phyloP scores from a whole-genome alignment of 331 rosid species.

The Malus hybrid region DNA sequence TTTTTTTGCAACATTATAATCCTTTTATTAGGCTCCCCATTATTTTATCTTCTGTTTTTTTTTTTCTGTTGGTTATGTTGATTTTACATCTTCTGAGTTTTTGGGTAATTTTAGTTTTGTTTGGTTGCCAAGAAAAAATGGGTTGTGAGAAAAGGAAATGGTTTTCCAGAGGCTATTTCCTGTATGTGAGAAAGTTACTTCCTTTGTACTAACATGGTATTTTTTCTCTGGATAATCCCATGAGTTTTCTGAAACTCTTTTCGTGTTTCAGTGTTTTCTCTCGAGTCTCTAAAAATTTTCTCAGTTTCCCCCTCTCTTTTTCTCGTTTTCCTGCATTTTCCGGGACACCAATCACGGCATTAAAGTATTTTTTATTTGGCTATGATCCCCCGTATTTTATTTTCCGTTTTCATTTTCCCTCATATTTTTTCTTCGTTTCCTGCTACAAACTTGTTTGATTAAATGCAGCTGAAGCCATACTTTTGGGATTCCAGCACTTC shows the following conservation, averaged over 20 bases:
- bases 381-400: neutral
- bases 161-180: too few species aligned
- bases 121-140: too few species aligned
- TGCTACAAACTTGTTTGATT: neutral
- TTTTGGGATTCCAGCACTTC: conserved; percentile 78
- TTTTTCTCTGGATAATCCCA: neutral
- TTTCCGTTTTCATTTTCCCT: neutral
- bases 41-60: too few species aligned
- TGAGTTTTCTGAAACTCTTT: neutral
- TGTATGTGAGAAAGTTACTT: too few species aligned
- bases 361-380: neutral
- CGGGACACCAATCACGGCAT: neutral
- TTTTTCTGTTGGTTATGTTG: too few species aligned
- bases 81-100: too few species aligned
- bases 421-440: neutral
- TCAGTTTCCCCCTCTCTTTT: neutral
- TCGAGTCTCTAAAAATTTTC: neutral
- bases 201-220: too few species aligned
- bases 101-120: too few species aligned
- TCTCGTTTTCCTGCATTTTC: neutral
- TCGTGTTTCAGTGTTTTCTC: neutral
- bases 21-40: too few species aligned
- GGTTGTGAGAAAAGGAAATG: too few species aligned
- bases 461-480: conserved; percentile 64
- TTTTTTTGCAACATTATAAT: too few species aligned